Conservation (phyloP, 2,329 filamentous ascomycete genomes). For the Cladosporium colombiae region DNA sequence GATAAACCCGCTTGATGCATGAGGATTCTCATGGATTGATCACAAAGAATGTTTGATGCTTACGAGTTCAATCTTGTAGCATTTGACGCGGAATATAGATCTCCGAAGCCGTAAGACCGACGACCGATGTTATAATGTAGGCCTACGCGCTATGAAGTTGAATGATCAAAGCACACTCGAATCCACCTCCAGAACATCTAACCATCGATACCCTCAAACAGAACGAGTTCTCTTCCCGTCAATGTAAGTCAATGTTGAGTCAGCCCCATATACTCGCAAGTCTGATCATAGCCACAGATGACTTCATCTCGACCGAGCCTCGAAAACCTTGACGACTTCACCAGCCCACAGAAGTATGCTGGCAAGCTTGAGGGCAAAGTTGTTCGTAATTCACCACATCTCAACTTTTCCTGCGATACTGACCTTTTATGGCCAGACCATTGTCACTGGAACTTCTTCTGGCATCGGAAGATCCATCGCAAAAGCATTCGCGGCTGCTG, state of each 20-base stretch:
- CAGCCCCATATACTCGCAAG: not conserved
- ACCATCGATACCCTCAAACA: not conserved
- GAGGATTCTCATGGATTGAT: not conserved
- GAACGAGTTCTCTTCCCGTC: not conserved
- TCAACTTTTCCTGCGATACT: not conserved
- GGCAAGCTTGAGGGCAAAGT: conserved; percentile 30
- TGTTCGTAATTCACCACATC: conserved; percentile 10
- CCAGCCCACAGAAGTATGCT: conserved; percentile 24
- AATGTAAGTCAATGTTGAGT: not conserved
- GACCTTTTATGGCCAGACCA: conserved; percentile 18
- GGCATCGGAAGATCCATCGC: conserved; percentile 27
- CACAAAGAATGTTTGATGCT: not conserved
- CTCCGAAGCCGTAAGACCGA: not conserved
- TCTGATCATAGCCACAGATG: not conserved
- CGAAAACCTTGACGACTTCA: conserved; percentile 25
- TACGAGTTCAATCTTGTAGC: not conserved
- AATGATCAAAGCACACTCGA: not conserved
- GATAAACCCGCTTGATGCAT: not conserved
- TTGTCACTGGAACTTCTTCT: conserved; percentile 32
- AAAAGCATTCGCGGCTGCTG: conserved; percentile 26
- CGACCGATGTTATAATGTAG: not conserved
- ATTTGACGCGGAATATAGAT: not conserved
- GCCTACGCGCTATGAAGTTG: not conserved
- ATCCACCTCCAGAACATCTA: not conserved
- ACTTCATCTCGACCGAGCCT: not conserved